Evolutionary conservation across 768 basidiomycete genomes (phyloP), one percentile per base, ranked within the genome.

Genomic region (Calocera cornea): DNA sequence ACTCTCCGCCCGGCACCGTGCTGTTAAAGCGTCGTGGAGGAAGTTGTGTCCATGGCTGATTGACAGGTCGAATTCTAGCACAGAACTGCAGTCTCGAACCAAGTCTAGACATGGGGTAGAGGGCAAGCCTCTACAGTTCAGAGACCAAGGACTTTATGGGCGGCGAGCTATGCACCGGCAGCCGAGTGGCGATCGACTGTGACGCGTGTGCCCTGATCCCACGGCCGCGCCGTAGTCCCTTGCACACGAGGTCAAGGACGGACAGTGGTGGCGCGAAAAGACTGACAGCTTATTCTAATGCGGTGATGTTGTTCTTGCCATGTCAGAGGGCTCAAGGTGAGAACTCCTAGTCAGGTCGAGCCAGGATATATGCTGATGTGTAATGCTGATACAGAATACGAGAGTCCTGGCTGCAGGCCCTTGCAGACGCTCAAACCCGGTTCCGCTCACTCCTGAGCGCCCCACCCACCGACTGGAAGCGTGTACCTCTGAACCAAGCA

Each of bases 381-480:
- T 19, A 31, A 65, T 64, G 64, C 34, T 64, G 44, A 41, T 31
- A n/a, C 54, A 93, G 92, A 70, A 81, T 94, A 70, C 87, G 87
- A 72, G 85, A 91, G 76, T 85, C 89, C 44, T 95, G 92, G 92
- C 84, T 86, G 70, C 78, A 82, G 68, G 86, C 92, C 17, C 81
- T 95, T 67, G 83, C 81, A 71, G 81, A 83, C 68, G 90, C 92
- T 65, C 88, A 93, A 72, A 77, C 83, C 60, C 85, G 86, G 73
- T 93, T 94, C 78, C 83, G 88, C 69, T 85, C 87, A 68, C 81
- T 94, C 11, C 81, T 95, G 64, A 83, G 86, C 5, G 89, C 90
- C 2, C 78, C 87, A 60, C 78, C 84, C 14, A 83, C 87, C 1
- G 75, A 79, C 11, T 87, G 94, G 94, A 94, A 87, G 73, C 85